Conservation (phyloP, 2,329 filamentous ascomycete species). For the Hymenoscyphus occultus region DNA sequence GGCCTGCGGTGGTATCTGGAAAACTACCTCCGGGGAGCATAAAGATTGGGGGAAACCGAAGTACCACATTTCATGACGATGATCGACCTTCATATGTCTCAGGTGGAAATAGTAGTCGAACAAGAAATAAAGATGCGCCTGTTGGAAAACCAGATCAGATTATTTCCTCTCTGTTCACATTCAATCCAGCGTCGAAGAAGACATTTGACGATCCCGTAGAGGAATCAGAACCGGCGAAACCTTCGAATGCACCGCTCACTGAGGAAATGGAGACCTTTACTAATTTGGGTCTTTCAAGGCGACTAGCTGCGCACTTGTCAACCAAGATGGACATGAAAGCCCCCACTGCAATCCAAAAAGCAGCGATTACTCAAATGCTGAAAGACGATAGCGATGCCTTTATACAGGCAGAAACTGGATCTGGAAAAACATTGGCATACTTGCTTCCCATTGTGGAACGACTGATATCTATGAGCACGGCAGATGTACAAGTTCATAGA, state of each 20-base stretch:
- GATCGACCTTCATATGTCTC: constrained; percentile 29
- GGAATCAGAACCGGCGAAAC: constrained; percentile 57
- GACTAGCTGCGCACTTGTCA: constrained; percentile 76
- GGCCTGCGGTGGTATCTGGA: constrained; percentile 33
- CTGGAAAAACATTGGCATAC: constrained; percentile 96
- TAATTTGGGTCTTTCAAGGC: constrained; percentile 75
- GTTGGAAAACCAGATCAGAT: constrained; percentile 55
- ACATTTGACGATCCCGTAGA: constrained; percentile 48
- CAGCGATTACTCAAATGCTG: constrained; percentile 76
- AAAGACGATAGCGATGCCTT: constrained; percentile 86
- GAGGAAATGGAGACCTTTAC: constrained; percentile 84
- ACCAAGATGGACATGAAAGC: constrained; percentile 85
- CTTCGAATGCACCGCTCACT: constrained; percentile 86
- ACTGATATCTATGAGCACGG: constrained; percentile 71
- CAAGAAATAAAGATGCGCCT: constrained; percentile 36
- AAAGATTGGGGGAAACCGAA: constrained; percentile 25
- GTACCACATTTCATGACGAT: constrained; percentile 23
- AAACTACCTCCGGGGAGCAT: constrained; percentile 30
- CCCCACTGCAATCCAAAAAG: constrained; percentile 92
- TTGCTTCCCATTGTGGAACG: constrained; percentile 87
- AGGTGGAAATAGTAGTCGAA: constrained; percentile 30
- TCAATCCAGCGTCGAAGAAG: constrained; percentile 74
- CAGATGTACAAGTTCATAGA: constrained; percentile 61
- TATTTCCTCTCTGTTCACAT: constrained; percentile 88
- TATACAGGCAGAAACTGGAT: constrained; percentile 94